These are phyloP conservation scores for Globisporangium yorkense DNA, from an alignment of 352 stramenopile species.

Conservation along the genomic window DNA sequence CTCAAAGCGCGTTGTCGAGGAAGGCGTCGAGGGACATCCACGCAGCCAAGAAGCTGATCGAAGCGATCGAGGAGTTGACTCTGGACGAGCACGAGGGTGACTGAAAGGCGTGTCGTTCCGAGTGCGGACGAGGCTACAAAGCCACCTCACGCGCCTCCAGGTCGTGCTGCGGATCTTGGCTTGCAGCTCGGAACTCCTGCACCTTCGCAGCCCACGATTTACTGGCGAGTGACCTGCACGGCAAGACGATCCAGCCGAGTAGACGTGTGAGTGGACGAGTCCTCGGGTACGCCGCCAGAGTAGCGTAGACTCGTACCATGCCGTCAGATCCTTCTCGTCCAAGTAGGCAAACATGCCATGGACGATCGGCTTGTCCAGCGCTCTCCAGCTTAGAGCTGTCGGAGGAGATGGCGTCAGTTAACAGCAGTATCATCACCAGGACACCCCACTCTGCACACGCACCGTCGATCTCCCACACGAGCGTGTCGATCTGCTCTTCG, in stretches of 20 bases:
- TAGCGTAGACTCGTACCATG: constrained; percentile 23
- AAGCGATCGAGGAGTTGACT: constrained; percentile 34
- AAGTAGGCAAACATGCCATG: constrained; percentile 25
- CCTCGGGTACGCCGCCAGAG: not conserved
- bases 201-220: constrained; percentile 34
- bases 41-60: constrained; percentile 28
- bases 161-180: not conserved
- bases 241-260: not conserved
- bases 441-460: not conserved
- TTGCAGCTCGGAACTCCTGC: constrained; percentile 17
- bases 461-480: constrained; percentile 70
- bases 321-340: constrained; percentile 20
- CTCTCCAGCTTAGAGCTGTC: constrained; percentile 41
- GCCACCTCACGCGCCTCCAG: constrained; percentile 7
- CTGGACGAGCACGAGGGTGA: constrained; percentile 9
- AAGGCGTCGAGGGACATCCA: constrained; percentile 38
- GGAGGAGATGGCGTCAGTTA: not conserved
- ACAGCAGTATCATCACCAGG: not conserved
- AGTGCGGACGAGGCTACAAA: not conserved
- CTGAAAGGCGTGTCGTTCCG: not conserved
- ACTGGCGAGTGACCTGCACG: constrained; percentile 34
- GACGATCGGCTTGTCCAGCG: constrained; percentile 27
- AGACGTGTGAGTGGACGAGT: not conserved
- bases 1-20: constrained; percentile 17
- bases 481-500: constrained; percentile 44